These are phyloP conservation scores for Claviceps maximensis DNA, from an alignment of 2,329 filamentous ascomycete species.

Conservation along the genomic window DNA sequence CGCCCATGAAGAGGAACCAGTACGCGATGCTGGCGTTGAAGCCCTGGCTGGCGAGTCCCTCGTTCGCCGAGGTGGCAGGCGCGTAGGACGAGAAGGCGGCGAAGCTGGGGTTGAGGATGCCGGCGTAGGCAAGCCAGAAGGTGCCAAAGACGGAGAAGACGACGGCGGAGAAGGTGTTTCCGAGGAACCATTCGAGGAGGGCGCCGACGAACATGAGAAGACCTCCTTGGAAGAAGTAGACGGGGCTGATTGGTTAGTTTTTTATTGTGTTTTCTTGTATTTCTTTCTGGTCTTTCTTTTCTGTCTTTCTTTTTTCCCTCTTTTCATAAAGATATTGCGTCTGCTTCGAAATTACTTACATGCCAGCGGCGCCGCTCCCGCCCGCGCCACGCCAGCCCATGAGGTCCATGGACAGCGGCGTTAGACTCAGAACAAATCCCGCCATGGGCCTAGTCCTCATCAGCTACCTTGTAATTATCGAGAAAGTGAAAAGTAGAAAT, in stretches of 20 bases:
- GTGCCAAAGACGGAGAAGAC: slow-evolving; percentile 41
- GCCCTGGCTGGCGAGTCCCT: slow-evolving; percentile 31
- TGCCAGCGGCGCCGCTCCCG: slow-evolving; percentile 31
- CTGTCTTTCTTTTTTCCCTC: too few relatives aligned
- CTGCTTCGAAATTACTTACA: slow-evolving; percentile 21
- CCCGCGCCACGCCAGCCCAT: slow-evolving; percentile 43
- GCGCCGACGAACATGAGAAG: slow-evolving; percentile 38
- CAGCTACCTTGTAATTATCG: too few relatives aligned
- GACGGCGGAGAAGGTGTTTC: slow-evolving; percentile 45
- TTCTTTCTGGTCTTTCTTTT: too few relatives aligned
- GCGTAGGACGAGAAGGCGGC: slow-evolving; percentile 34
- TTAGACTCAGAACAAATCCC: slow-evolving; percentile 37
- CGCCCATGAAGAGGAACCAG: slow-evolving; percentile 51
- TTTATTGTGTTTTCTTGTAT: not conserved
- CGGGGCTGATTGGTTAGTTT: slow-evolving; percentile 21
- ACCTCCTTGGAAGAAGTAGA: slow-evolving; percentile 39
- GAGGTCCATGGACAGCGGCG: slow-evolving; percentile 34
- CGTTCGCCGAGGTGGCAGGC: slow-evolving; percentile 18
- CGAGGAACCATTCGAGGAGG: slow-evolving; percentile 42
- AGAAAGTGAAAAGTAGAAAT: not conserved
- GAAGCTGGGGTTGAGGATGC: slow-evolving; percentile 39
- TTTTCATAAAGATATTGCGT: too few relatives aligned
- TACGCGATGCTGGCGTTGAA: slow-evolving; percentile 47
- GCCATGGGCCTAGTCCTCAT: slow-evolving; percentile 29
- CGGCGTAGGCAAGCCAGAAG: slow-evolving; percentile 45